A percentile compares a stretch with the other conserved stretches of the same genome.
Evolutionary conservation across 2,329 filamentous ascomycete genomes (phyloP).

Genomic region (Botrytis elliptica): DNA sequence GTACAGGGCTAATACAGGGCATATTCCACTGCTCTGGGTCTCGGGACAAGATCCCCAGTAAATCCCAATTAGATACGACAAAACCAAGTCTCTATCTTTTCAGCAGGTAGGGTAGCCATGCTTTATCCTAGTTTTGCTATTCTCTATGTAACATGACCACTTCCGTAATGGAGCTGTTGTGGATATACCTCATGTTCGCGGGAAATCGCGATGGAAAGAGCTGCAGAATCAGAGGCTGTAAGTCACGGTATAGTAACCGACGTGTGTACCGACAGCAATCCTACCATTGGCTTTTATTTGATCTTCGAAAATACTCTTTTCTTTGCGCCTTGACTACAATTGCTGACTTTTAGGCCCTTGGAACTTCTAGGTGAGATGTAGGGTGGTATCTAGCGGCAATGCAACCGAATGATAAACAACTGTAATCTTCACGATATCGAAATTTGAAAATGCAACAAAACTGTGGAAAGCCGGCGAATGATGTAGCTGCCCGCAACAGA

Average conservation of each 20-base stretch:
- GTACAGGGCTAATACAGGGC: slow-evolving; percentile 3
- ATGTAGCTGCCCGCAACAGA: slow-evolving; percentile 9
- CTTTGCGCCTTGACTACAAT: slow-evolving; percentile 1
- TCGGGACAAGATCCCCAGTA: slow-evolving; percentile 17
- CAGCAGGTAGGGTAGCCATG: slow-evolving; percentile 4
- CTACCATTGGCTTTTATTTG: not conserved
- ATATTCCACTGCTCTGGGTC: slow-evolving; percentile 14
- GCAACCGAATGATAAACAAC: not conserved
- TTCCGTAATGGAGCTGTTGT: not conserved
- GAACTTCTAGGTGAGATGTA: slow-evolving; percentile 9
- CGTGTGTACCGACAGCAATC: not conserved
- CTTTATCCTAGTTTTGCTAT: not conserved
- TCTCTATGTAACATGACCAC: slow-evolving; percentile 9
- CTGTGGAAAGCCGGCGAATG: slow-evolving; percentile 3
- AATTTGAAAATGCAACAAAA: slow-evolving; percentile 6
- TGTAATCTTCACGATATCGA: not conserved
- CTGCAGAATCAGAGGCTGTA: not conserved
- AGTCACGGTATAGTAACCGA: not conserved
- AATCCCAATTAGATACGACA: not conserved
- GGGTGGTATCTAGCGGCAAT: not conserved
- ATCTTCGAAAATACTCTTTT: not conserved
- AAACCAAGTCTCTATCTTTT: not conserved
- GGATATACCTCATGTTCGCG: not conserved
- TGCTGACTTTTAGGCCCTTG: slow-evolving; percentile 13
- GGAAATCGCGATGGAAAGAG: not conserved